Conservation (phyloP, 73 alveolate species). For the Loxodes magnus region DNA sequence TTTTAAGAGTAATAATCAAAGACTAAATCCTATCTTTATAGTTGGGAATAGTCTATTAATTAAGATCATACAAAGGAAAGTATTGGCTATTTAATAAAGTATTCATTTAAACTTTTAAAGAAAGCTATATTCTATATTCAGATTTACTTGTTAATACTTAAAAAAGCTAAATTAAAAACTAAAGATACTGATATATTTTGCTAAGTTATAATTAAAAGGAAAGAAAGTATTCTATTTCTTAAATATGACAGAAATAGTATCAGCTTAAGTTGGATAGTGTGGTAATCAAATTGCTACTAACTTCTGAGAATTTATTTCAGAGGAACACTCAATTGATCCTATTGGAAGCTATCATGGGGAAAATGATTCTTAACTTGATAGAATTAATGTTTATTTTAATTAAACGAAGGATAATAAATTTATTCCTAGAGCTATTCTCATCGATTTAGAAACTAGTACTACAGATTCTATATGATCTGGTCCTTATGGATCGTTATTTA, state of each 20-base stretch:
- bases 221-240: too few relatives aligned
- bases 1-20: too few relatives aligned
- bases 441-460: slow-evolving; percentile 98
- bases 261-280: slow-evolving; percentile 95
- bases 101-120: too few relatives aligned
- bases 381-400: slow-evolving; percentile 92
- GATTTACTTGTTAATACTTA: too few relatives aligned
- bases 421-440: slow-evolving; percentile 95
- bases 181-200: too few relatives aligned
- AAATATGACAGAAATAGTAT: slow-evolving; percentile 31
- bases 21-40: too few relatives aligned
- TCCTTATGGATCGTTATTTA: slow-evolving; percentile 96
- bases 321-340: slow-evolving; percentile 99
- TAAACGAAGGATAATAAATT: slow-evolving; percentile 96
- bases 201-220: too few relatives aligned
- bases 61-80: too few relatives aligned
- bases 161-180: too few relatives aligned
- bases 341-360: slow-evolving; percentile 96
- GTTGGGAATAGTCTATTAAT: too few relatives aligned
- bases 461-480: slow-evolving; percentile 98
- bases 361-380: slow-evolving; percentile 85
- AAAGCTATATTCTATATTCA: too few relatives aligned
- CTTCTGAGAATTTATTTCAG: slow-evolving; percentile 99
- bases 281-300: slow-evolving; percentile 99
- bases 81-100: too few relatives aligned